A percentile compares a stretch with the other conserved stretches of the same genome.
Conservation (phyloP, 345 rosid species). For the Arabidopsis suecica region DNA sequence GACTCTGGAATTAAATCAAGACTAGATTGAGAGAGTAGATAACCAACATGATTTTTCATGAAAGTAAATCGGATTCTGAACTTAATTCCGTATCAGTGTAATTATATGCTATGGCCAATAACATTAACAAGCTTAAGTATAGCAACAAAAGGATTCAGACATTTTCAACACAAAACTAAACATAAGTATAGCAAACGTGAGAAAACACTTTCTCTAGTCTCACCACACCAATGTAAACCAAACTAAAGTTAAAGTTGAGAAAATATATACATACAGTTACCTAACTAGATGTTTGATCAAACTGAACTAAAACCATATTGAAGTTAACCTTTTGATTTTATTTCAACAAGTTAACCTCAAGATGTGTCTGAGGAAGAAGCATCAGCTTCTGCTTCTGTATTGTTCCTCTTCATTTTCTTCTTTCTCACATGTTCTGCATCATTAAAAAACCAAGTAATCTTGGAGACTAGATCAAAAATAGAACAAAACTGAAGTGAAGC, state of each 20-base stretch:
- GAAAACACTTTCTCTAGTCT: neutral
- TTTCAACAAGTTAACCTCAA: neutral
- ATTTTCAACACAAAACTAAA: neutral
- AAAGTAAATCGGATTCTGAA: slow-evolving; percentile 2
- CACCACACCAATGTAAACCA: too few species aligned
- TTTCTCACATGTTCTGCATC: neutral
- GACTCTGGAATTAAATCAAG: slow-evolving; percentile 53
- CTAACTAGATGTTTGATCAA: neutral
- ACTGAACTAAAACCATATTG: neutral
- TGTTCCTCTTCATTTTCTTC: neutral
- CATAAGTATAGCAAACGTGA: neutral
- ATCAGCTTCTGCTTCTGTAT: neutral
- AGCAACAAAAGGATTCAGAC: slow-evolving; percentile 10
- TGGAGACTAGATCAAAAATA: neutral
- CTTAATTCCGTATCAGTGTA: neutral
- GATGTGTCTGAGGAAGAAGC: neutral
- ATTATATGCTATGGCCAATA: neutral
- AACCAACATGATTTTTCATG: slow-evolving; percentile 2
- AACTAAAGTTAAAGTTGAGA: neutral
- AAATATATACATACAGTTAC: neutral
- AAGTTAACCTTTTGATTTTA: neutral
- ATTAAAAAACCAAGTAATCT: neutral
- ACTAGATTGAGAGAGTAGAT: slow-evolving; percentile 28
- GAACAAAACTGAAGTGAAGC: neutral
- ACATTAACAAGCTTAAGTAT: slow-evolving; percentile 32